These are phyloP conservation scores for Evernia prunastri DNA, from an alignment of 495 filamentous ascomycete species.

Conservation along the genomic window DNA sequence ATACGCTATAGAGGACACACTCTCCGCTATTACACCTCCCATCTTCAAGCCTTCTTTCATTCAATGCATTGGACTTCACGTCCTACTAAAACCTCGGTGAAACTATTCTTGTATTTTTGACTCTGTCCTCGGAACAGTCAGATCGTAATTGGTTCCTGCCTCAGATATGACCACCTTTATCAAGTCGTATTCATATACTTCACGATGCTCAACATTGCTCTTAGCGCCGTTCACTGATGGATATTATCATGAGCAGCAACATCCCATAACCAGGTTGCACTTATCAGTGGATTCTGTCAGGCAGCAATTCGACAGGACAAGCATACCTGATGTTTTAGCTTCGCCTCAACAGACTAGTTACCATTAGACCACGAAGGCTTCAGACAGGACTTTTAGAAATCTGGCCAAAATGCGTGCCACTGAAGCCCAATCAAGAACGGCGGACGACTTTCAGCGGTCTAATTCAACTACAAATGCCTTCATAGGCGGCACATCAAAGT, in stretches of 20 bases:
- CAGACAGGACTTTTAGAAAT: neutral
- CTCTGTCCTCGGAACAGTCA: neutral
- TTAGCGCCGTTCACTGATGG: neutral
- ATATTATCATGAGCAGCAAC: neutral
- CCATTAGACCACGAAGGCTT: neutral
- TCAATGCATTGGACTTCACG: neutral
- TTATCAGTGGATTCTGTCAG: neutral
- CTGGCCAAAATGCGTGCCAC: neutral
- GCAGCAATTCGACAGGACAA: neutral
- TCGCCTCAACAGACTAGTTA: neutral
- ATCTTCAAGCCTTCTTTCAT: neutral
- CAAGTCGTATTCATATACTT: neutral
- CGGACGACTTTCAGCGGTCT: slow-evolving; percentile 48
- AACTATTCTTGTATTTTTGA: neutral
- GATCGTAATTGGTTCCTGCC: neutral
- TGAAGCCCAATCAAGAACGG: neutral
- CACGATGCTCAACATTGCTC: neutral
- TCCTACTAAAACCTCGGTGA: neutral
- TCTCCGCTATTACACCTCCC: neutral
- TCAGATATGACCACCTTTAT: neutral
- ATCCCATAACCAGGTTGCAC: neutral
- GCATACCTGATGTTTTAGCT: neutral
- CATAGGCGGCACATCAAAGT: slow-evolving; percentile 55
- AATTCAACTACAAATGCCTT: slow-evolving; percentile 66
- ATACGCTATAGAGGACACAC: neutral